Base-by-base conservation (phyloP, 2,329 filamentous ascomycete genomes). In the Alternaria sp. region DNA sequence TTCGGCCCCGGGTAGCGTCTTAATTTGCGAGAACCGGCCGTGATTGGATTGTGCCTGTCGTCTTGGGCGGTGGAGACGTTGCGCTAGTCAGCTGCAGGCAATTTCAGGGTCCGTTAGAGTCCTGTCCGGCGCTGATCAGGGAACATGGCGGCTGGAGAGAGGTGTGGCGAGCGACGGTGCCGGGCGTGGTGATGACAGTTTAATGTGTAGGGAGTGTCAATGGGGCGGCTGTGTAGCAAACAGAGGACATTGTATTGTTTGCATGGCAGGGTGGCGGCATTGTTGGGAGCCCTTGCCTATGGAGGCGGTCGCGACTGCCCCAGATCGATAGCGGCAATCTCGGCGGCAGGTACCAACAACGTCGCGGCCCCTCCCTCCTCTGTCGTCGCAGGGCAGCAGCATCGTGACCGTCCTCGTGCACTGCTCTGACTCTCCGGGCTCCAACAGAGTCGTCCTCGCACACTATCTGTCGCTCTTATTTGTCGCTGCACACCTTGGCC, bases 391-490 rank as follows among this genome's bases (percentile, higher is more conserved):
- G 43, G 45, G 49, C 55, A 47, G 25, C 49, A 47, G 28, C 56
- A 59, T 62, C 40, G 59, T 44, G 54, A 62, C 32, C 13, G 11
- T 32, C 46, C 60, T 62, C 63, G 25, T 61, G 58, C 64, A 61
- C 61, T 44, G 26, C 66, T 67, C 69, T 63, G 60, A 69, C 70
- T 25, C 55, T 58, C 54, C 21, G 56, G 32, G 61, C 61, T 50
- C 43, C 66, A 65, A 36, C 64, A 45, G 23, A 19, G 43, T 21
- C 26, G 13, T 26, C 62, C 70, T 73, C 74, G 69, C 68, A 71
- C 70, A 62, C 64, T 47, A 51, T 62, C 65, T 69, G 73, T 77
- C 71, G 71, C 72, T 51, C 57, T 61, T 58, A 43, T 59, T 59
- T 64, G 59, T 63, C 54, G 59, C 55, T 63, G 73, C 74, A 70